Evolutionary conservation across 1,284 basidiomycete species (phyloP).

Genomic region (Pyrrhoderma lamaoense): DNA sequence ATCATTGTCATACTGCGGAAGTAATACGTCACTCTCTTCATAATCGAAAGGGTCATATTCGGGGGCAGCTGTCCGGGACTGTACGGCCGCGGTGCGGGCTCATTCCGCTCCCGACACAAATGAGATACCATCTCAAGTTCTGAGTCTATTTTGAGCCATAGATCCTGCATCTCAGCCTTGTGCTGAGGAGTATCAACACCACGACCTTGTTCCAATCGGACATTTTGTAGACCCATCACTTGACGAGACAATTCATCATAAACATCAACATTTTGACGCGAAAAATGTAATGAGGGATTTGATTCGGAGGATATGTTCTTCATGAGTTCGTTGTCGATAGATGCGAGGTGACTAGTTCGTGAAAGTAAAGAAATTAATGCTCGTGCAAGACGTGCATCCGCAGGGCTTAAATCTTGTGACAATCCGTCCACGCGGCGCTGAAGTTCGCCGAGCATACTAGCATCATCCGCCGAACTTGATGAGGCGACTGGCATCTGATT

Average conservation of each 20-base stretch:
- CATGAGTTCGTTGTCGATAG: conserved; percentile 24
- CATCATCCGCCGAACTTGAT: conserved; percentile 33
- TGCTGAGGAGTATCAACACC: conserved; percentile 35
- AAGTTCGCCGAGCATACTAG: conserved; percentile 57
- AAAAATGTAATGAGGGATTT: conserved; percentile 16
- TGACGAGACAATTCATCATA: conserved; percentile 60
- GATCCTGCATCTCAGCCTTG: conserved; percentile 54
- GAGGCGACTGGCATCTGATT: conserved; percentile 41
- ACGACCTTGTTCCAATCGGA: conserved; percentile 35
- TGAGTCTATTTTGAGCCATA: conserved; percentile 69
- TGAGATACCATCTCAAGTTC: conserved; percentile 62
- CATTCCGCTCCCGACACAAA: conserved; percentile 54
- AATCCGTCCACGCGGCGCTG: conserved; percentile 43
- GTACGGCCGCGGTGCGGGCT: conserved; percentile 27
- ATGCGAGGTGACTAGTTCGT: conserved; percentile 55
- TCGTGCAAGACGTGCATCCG: conserved; percentile 53
- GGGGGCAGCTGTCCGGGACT: conserved; percentile 45
- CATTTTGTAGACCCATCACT: conserved; percentile 57
- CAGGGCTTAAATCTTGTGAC: conserved; percentile 35
- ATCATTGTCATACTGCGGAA: conserved; percentile 52
- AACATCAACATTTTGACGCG: conserved; percentile 31
- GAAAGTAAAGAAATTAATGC: conserved; percentile 60
- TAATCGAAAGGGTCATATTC: conserved; percentile 54
- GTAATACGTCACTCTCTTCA: conserved; percentile 36
- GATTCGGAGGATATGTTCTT: conserved; percentile 19